Evolutionary conservation across 305 asterid genomes (phyloP).

Genomic region (Plantago rigida): DNA sequence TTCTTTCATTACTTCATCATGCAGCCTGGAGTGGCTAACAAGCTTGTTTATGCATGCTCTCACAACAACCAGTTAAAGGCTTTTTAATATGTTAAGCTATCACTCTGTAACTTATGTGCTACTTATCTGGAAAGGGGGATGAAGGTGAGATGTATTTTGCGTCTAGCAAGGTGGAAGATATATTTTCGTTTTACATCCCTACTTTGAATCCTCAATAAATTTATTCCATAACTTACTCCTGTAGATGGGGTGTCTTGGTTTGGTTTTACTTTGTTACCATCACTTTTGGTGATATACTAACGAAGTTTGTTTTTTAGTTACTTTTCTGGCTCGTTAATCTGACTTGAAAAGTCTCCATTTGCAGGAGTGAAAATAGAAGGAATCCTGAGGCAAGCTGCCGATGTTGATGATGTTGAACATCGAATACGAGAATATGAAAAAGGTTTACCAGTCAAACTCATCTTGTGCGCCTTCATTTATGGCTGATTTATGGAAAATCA

Average conservation of each 20-base stretch:
- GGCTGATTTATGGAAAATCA: not conserved
- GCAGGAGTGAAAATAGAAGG: slow-evolving; percentile 87
- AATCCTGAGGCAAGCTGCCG: slow-evolving; percentile 96
- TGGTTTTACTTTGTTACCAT: not conserved
- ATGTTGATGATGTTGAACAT: slow-evolving; percentile 88
- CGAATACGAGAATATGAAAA: slow-evolving; percentile 90
- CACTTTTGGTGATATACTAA: not conserved
- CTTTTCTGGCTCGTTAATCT: slow-evolving; percentile 22
- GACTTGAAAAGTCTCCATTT: slow-evolving; percentile 26
- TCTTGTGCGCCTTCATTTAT: slow-evolving; percentile 1
- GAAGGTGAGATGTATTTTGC: too few species aligned
- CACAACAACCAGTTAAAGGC: too few species aligned
- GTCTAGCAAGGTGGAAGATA: too few species aligned
- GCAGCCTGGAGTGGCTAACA: too few species aligned
- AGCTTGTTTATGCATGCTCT: too few species aligned
- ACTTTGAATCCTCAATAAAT: too few species aligned
- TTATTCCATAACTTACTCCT: not conserved
- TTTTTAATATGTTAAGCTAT: too few species aligned
- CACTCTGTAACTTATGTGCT: too few species aligned
- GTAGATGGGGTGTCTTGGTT: not conserved
- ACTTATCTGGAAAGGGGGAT: too few species aligned
- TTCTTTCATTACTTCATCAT: too few species aligned
- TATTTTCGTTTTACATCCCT: too few species aligned
- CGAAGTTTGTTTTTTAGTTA: not conserved
- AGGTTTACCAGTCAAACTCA: slow-evolving; percentile 42